phyloP scores from a whole-genome alignment of 148 eudicot genomes.

The Silene conica region DNA sequence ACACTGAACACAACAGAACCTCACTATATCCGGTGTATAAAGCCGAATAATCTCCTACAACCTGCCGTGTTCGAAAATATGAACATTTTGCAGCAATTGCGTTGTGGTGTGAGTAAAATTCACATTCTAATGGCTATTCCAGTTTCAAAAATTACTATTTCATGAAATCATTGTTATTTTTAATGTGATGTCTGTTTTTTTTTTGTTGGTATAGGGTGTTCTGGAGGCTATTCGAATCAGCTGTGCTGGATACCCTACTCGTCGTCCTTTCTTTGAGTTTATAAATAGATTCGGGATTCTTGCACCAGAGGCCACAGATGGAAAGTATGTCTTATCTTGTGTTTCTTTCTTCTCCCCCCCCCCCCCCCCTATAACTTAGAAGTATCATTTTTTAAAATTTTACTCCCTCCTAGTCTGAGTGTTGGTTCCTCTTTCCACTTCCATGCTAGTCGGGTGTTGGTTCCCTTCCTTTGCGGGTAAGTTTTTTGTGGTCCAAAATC shows the following conservation, averaged over 20 bases:
- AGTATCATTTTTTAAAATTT: not conserved
- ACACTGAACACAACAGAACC: slow-evolving; percentile 89
- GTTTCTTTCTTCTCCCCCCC: too few species aligned
- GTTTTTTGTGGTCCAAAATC: too few species aligned
- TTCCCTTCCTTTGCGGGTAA: too few species aligned
- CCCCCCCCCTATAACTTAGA: slow-evolving; percentile 2
- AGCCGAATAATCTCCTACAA: slow-evolving; percentile 90
- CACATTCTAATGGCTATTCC: slow-evolving; percentile 12
- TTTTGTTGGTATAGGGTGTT: slow-evolving; percentile 63
- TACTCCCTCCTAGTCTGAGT: too few species aligned
- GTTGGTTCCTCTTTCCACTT: too few species aligned
- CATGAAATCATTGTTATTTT: not conserved
- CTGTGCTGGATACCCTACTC: slow-evolving; percentile 99
- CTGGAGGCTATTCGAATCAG: slow-evolving; percentile 98
- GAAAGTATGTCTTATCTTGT: slow-evolving; percentile 46
- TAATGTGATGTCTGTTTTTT: slow-evolving; percentile 15
- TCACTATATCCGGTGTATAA: slow-evolving; percentile 92
- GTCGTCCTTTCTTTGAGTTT: slow-evolving; percentile 96
- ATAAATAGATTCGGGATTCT: slow-evolving; percentile 94
- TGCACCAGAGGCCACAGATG: slow-evolving; percentile 69
- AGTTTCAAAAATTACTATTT: not conserved
- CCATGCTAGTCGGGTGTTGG: too few species aligned
- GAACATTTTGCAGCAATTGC: slow-evolving; percentile 90
- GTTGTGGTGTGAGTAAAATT: slow-evolving; percentile 91
- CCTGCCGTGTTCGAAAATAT: slow-evolving; percentile 87